Conservation (phyloP, 2,329 filamentous ascomycete species). For the Botryotinia globosa region DNA sequence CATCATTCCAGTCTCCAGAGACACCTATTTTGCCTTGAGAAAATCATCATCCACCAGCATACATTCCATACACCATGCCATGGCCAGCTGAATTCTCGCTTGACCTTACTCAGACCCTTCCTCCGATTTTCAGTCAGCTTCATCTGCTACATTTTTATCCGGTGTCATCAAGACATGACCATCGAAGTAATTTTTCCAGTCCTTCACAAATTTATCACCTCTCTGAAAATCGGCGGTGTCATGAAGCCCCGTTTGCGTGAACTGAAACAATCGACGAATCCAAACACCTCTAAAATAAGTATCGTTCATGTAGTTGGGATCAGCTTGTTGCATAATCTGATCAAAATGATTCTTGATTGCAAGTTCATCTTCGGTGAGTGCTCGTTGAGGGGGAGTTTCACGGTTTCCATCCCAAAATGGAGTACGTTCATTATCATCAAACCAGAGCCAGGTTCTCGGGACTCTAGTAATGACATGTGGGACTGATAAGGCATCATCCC, state of each 20-base stretch:
- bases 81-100: too few relatives aligned
- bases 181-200: neutral
- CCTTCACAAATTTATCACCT: neutral
- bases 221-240: neutral
- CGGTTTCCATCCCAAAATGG: conserved; percentile 12
- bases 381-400: conserved; percentile 11
- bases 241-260: neutral
- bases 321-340: neutral
- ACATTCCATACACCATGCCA: too few relatives aligned
- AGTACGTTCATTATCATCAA: conserved; percentile 9
- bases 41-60: too few relatives aligned
- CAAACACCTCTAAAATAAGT: conserved; percentile 2
- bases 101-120: too few relatives aligned
- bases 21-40: too few relatives aligned
- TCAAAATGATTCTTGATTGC: conserved; percentile 24
- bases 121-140: too few relatives aligned
- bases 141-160: too few relatives aligned
- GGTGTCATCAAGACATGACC: neutral
- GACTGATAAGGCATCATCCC: conserved; percentile 25
- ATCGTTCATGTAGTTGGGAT: neutral
- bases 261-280: neutral
- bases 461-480: conserved; percentile 24
- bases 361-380: conserved; percentile 25
- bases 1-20: too few relatives aligned
- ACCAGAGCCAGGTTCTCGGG: conserved; percentile 28